A percentile compares a stretch with the other conserved stretches of the same genome.
These are phyloP conservation scores for Aspergillus aculeatus DNA, from an alignment of 2,329 filamentous ascomycete genomes.

Conservation along the genomic window DNA sequence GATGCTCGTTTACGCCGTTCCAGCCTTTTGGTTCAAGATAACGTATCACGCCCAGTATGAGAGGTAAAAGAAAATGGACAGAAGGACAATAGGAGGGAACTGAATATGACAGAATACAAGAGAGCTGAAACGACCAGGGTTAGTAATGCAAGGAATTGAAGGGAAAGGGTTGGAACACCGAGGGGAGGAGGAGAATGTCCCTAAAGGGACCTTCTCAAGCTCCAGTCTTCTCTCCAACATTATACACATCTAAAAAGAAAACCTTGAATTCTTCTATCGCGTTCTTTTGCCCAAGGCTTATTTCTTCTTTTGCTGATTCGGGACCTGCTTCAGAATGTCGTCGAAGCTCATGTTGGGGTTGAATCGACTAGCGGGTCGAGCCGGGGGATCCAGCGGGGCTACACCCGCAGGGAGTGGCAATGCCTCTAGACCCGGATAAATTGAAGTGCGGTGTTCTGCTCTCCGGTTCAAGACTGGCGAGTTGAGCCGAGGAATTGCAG, in stretches of 20 bases:
- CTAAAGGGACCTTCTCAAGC: conserved; percentile 9
- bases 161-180: conserved; percentile 7
- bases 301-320: conserved; percentile 38
- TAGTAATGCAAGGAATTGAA: conserved; percentile 5
- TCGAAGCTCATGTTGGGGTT: conserved; percentile 53
- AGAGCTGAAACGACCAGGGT: conserved; percentile 10
- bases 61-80: conserved; percentile 13
- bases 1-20: conserved; percentile 19
- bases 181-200: conserved; percentile 9
- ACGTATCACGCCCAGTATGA: conserved; percentile 17
- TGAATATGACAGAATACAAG: conserved; percentile 8
- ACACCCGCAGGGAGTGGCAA: conserved; percentile 45
- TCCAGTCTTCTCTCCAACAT: background rate
- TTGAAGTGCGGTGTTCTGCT: conserved; percentile 42
- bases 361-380: conserved; percentile 41
- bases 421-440: conserved; percentile 47
- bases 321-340: conserved; percentile 46
- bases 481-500: conserved; percentile 36
- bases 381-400: conserved; percentile 40
- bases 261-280: background rate
- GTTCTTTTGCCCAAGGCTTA: conserved; percentile 16
- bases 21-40: conserved; percentile 16
- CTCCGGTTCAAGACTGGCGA: conserved; percentile 32
- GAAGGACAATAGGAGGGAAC: conserved; percentile 7
- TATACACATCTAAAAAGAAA: conserved; percentile 8